Conservation (phyloP, 768 basidiomycete species). For the Amanita pseudoporphyria region DNA sequence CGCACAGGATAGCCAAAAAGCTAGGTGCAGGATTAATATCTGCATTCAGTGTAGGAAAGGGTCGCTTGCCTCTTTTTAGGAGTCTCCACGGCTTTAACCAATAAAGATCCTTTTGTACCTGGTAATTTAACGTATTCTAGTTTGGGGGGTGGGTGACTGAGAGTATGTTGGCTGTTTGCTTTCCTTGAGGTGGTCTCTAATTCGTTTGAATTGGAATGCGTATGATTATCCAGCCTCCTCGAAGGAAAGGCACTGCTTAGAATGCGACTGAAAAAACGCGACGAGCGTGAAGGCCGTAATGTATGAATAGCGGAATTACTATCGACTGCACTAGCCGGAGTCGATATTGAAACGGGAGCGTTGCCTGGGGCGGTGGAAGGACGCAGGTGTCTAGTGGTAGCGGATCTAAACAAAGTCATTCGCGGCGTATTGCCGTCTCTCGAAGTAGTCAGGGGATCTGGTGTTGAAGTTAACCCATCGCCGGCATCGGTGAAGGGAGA, state of each 20-base stretch:
- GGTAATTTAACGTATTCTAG: conserved; percentile 90
- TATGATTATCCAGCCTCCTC: conserved; percentile 50
- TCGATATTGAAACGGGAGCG: conserved; percentile 14
- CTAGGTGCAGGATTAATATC: conserved; percentile 25
- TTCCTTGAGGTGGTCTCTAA: conserved; percentile 27
- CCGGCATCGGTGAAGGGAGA: not conserved
- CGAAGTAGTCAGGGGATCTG: conserved; percentile 13
- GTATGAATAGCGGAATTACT: not conserved
- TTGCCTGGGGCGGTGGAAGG: conserved; percentile 18
- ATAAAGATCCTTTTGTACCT: conserved; percentile 76
- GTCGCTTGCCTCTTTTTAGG: conserved; percentile 67
- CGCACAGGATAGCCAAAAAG: conserved; percentile 88
- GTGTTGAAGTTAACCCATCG: conserved; percentile 17
- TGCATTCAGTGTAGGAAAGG: not conserved
- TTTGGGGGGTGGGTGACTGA: conserved; percentile 67
- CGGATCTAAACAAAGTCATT: conserved; percentile 33
- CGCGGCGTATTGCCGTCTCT: conserved; percentile 22
- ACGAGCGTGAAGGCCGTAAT: conserved; percentile 28
- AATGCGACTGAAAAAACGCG: conserved; percentile 63
- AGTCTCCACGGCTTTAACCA: conserved; percentile 85
- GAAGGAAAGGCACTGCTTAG: conserved; percentile 53
- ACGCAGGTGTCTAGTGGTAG: conserved; percentile 20
- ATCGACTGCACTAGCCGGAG: conserved; percentile 9
- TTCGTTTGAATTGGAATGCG: conserved; percentile 28
- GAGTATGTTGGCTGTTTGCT: conserved; percentile 21